Conservation (phyloP, 1,139 yeast genomes). For the Kodamaea suecica region DNA sequence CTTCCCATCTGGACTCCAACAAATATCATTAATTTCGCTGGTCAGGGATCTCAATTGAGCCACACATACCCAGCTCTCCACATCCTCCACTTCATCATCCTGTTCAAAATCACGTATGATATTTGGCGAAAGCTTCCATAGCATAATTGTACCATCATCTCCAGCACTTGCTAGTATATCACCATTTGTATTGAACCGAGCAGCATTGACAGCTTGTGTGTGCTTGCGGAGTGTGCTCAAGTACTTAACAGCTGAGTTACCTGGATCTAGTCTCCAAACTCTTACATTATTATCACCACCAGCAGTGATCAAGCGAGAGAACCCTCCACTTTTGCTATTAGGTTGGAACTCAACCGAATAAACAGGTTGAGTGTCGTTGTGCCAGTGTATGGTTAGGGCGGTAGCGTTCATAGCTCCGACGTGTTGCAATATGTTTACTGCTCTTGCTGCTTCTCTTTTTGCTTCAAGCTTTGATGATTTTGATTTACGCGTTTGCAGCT, state of each 20-base stretch:
- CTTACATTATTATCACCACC: conserved; percentile 94
- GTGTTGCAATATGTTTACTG: no score
- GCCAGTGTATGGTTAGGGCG: conserved; percentile 77
- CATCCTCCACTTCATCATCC: conserved; percentile 51
- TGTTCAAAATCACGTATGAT: conserved; percentile 56
- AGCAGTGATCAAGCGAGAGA: conserved; percentile 68
- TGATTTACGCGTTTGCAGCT: no score
- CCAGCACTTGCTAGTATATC: conserved; percentile 81
- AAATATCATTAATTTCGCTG: conserved; percentile 82
- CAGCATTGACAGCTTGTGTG: conserved; percentile 92
- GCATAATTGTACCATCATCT: conserved; percentile 83
- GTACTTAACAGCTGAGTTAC: conserved; percentile 47
- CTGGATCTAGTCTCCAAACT: conserved; percentile 44
- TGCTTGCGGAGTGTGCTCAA: conserved; percentile 80
- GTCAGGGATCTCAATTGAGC: conserved; percentile 56
- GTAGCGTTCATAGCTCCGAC: conserved; percentile 50
- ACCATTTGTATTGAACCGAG: conserved; percentile 71
- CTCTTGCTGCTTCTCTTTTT: no score
- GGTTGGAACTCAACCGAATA: conserved; percentile 83
- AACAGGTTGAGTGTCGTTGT: conserved; percentile 75
- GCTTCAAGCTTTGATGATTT: no score
- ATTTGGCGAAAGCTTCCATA: conserved; percentile 67
- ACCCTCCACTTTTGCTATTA: conserved; percentile 9
- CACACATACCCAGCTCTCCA: conserved; percentile 70
- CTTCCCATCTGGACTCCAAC: conserved; percentile 85